Evolutionary conservation across 2,329 filamentous ascomycete genomes (phyloP).

Genomic region (Ophiostoma sp.): DNA sequence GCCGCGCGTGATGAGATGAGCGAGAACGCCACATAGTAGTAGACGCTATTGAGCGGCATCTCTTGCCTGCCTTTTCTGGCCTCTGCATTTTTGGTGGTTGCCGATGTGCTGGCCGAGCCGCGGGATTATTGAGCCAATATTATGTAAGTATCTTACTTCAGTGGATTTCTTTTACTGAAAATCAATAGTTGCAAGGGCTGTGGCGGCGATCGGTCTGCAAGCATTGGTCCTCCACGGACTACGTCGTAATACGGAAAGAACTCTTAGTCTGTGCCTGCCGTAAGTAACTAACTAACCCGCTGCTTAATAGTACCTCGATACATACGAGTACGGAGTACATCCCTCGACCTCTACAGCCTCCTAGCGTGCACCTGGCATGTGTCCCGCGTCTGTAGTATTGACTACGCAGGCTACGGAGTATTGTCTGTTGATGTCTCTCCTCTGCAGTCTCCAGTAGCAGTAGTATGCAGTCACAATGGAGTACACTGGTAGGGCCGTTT

Average conservation of each 20-base stretch:
- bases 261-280: neutral
- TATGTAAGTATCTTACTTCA: too few species aligned
- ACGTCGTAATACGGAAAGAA: conserved; percentile 1
- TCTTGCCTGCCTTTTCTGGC: too few species aligned
- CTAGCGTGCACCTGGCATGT: neutral
- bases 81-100: neutral
- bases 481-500: too few species aligned
- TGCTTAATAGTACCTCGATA: too few species aligned
- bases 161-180: too few species aligned
- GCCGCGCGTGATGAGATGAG: neutral
- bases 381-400: neutral
- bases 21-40: neutral
- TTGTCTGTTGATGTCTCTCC: too few species aligned
- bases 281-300: neutral
- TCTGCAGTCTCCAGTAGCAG: too few species aligned
- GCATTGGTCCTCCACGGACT: neutral
- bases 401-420: neutral
- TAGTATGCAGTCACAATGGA: too few species aligned
- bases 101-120: conserved; percentile 8
- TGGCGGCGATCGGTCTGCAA: too few species aligned
- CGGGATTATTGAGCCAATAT: neutral
- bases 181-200: neutral
- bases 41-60: too few species aligned
- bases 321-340: too few species aligned
- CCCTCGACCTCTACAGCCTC: too few species aligned